These are phyloP conservation scores for Blastocystis sp. DNA, from an alignment of 352 stramenopile species.

Conservation along the genomic window DNA sequence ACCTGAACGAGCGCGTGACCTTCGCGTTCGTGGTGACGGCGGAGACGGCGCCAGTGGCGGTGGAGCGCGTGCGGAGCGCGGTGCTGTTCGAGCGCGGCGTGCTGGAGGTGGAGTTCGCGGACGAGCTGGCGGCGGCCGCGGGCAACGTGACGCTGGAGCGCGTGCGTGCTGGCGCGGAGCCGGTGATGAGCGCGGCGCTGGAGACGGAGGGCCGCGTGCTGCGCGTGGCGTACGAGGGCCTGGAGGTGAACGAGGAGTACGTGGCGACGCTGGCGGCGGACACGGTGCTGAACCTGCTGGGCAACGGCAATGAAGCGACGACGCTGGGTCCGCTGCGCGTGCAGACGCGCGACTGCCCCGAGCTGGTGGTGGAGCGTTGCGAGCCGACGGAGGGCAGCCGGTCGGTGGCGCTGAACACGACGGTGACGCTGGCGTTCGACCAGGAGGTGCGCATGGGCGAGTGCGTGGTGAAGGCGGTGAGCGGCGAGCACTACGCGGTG, in stretches of 20 bases:
- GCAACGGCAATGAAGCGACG: conserved; percentile 25
- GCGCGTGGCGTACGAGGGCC: not conserved
- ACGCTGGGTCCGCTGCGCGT: conserved; percentile 1
- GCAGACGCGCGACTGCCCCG: not conserved
- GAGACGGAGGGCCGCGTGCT: not conserved
- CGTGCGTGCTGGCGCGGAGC: not conserved
- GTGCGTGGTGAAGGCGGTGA: not conserved
- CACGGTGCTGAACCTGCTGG: conserved; percentile 46
- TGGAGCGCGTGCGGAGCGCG: not conserved
- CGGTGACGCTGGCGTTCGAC: conserved; percentile 23
- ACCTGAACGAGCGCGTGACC: conserved; percentile 2
- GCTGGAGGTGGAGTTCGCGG: conserved; percentile 33
- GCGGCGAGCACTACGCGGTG: not conserved
- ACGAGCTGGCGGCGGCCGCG: not conserved
- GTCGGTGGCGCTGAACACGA: conserved; percentile 11
- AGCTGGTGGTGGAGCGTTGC: not conserved
- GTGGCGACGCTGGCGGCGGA: conserved; percentile 12
- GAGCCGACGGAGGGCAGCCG: not conserved
- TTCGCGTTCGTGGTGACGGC: conserved; percentile 1
- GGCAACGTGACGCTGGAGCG: conserved; percentile 19
- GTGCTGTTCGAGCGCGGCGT: not conserved
- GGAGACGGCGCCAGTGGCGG: conserved; percentile 11
- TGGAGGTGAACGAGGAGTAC: conserved; percentile 1
- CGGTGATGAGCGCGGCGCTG: not conserved
- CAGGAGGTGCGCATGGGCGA: conserved; percentile 1